Evolutionary conservation across 352 stramenopile genomes (phyloP).

Genomic region (Globisporangium perplexum): DNA sequence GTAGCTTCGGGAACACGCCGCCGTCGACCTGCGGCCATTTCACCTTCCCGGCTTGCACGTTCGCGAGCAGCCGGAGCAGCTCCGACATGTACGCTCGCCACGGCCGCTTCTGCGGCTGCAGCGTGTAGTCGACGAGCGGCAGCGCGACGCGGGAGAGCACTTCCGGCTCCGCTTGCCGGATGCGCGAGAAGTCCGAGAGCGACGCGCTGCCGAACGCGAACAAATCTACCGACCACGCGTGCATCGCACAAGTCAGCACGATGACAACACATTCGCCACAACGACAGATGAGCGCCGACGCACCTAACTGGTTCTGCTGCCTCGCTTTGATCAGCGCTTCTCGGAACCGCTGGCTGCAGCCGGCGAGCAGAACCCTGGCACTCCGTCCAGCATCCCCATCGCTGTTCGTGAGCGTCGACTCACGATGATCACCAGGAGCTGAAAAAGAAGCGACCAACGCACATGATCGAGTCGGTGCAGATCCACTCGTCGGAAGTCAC

Average conservation of each 20-base stretch:
- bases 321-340: constrained; percentile 41
- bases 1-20: constrained; percentile 41
- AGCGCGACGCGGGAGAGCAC: constrained; percentile 45
- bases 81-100: constrained; percentile 45
- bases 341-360: constrained; percentile 47
- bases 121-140: constrained; percentile 58
- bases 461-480: constrained; percentile 75
- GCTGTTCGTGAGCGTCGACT: background rate
- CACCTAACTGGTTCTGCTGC: constrained; percentile 41
- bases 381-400: background rate
- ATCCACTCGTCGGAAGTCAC: constrained; percentile 59
- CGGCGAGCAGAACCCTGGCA: constrained; percentile 52
- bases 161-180: constrained; percentile 35
- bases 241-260: too few species aligned
- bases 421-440: background rate
- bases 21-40: constrained; percentile 49
- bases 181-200: constrained; percentile 58
- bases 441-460: background rate
- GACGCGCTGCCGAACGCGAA: constrained; percentile 71
- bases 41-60: constrained; percentile 44
- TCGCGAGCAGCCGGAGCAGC: constrained; percentile 42
- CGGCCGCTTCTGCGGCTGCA: constrained; percentile 38
- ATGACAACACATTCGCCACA: background rate
- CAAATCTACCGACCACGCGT: constrained; percentile 29
- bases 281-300: constrained; percentile 5